Percentiles rank a stretch among this genome's conserved stretches.
Conservation (phyloP, 768 basidiomycete species). For the Serpula lacrymans region DNA sequence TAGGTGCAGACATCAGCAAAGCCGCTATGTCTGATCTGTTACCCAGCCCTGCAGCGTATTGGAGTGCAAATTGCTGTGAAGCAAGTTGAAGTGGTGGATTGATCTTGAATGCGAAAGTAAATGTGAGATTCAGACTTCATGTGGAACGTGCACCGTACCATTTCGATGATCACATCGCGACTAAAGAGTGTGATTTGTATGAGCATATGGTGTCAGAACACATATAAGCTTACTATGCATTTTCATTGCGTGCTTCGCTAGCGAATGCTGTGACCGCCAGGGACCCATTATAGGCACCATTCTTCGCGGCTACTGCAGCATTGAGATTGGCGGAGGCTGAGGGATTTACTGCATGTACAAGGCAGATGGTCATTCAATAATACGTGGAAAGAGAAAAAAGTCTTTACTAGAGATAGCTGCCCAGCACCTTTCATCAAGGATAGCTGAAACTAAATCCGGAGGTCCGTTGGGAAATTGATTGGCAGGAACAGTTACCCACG, state of each 20-base stretch:
- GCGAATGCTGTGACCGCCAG: conserved; percentile 46
- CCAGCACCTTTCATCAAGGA: conserved; percentile 54
- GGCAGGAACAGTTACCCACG: conserved; percentile 44
- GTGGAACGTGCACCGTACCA: conserved; percentile 5
- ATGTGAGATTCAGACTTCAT: background rate
- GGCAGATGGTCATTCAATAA: background rate
- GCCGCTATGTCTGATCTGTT: conserved; percentile 23
- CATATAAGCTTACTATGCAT: conserved; percentile 45
- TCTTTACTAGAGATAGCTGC: conserved; percentile 49
- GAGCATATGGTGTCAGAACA: background rate
- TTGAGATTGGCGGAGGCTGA: conserved; percentile 36
- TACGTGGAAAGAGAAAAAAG: background rate
- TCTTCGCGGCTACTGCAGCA: conserved; percentile 33
- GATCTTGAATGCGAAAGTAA: conserved; percentile 15
- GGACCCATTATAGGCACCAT: conserved; percentile 46
- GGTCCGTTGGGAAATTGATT: conserved; percentile 44
- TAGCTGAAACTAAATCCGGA: conserved; percentile 37
- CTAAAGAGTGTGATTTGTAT: conserved; percentile 11
- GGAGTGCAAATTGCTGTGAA: conserved; percentile 31
- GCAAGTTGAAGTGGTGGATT: conserved; percentile 33
- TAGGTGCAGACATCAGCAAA: conserved; percentile 46
- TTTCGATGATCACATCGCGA: conserved; percentile 13
- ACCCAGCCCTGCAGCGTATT: conserved; percentile 29
- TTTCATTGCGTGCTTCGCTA: conserved; percentile 53
- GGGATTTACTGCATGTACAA: conserved; percentile 34